Conservation (phyloP, 345 rosid species). For the Zanthoxylum bungeanum region DNA sequence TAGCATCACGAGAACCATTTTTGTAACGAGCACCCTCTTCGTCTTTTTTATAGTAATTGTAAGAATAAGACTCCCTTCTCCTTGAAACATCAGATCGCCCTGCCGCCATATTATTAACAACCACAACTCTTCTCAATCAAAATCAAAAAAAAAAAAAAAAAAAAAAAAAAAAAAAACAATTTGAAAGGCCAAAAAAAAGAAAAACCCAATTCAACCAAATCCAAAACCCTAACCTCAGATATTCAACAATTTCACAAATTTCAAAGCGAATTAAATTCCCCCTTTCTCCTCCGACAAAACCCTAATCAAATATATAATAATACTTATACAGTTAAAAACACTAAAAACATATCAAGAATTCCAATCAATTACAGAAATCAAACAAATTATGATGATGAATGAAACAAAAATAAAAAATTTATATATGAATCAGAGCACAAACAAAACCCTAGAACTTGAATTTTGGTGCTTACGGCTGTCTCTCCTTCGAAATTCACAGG, state of each 20-base stretch:
- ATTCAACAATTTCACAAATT: neutral
- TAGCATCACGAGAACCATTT: conserved; percentile 20
- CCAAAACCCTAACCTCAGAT: conserved; percentile 29
- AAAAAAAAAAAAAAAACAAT: conserved; percentile 3
- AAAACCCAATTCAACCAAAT: conserved; percentile 6
- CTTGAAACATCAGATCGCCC: conserved; percentile 53
- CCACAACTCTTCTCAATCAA: conserved; percentile 48
- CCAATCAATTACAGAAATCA: neutral
- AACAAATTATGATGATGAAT: conserved; percentile 15
- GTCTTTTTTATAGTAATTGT: conserved; percentile 16
- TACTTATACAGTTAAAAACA: neutral
- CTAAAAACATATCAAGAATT: neutral
- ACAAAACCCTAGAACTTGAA: conserved; percentile 42
- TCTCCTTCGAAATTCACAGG: conserved; percentile 40
- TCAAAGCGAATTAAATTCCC: neutral
- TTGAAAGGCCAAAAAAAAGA: neutral
- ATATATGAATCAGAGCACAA: conserved; percentile 1
- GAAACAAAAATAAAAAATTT: conserved; percentile 10
- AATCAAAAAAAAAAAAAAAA: conserved; percentile 13
- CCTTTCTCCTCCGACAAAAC: neutral
- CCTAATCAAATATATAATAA: conserved; percentile 11
- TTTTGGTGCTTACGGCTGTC: conserved; percentile 20
- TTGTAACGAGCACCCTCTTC: conserved; percentile 19
- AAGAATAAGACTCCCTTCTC: conserved; percentile 28
- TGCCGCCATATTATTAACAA: conserved; percentile 68